Evolutionary conservation across 192 early-diverging fungal genomes (phyloP), one percentile per base, ranked within the genome.

Genomic region (Linderina pennispora): DNA sequence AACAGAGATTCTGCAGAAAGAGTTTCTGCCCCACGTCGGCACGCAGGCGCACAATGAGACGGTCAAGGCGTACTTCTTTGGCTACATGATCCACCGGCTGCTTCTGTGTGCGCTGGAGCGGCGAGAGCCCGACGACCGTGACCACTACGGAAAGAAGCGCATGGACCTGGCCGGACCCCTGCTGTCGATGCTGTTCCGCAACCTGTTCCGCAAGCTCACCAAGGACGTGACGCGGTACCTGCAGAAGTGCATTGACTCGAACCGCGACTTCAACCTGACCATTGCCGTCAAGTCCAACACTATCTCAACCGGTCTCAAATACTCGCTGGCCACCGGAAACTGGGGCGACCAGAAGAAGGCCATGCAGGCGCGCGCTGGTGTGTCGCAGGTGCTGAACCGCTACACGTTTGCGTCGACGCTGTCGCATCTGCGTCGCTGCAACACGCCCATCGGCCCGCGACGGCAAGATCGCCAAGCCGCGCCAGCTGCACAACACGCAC

Each of bases 311-410:
- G 97, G 97, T 36, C 74, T 99, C 14, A 80, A 87, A 53, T 99
- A 95, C 61, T 92, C 93, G 37, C 75, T 99, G 41, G 94, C 97
- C 2, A 99, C 97, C 2, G 97, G 97, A 16, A 99, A 99, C 79
- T 99, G 97, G 97, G 94, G 97, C 42, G 94, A 96, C 40, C 97
- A 99, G 64, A 83, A 88, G 57, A 99, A 97, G 66, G 85, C 92
- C 11, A 88, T 85, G 86, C 80, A 86, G 72, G 74, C 84, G 3
- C 76, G 82, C 57, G 94, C 94, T 3, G 96, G 96, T 59, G 94
- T 99, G 32, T 91, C 88, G 40, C 97, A 99, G 65, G 97, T 99
- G 50, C 75, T 99, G 37, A 99, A 99, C 63, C 79, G 97, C 48
- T 99, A 97, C 65, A 99, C 93, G 0, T 99, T 91, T 72, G 93